Evolutionary conservation across 306 rosid species (phyloP), one percentile per base, ranked within the genome.

Genomic region (Prunus mume): DNA sequence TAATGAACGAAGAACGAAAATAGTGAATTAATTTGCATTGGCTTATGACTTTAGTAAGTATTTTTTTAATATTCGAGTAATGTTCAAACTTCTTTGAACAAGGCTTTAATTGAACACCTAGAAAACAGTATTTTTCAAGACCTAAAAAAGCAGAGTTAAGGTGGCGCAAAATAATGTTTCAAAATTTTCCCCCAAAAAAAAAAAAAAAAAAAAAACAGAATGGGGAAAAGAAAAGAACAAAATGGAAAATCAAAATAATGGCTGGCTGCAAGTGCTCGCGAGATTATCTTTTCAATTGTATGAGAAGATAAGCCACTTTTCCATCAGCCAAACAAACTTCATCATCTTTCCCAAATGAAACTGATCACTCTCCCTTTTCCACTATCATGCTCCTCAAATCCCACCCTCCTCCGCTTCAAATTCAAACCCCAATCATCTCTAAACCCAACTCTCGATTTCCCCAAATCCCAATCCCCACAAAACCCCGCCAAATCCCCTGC

Each of bases 401-500:
- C 63, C 47, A 52, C 43, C 4, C 12, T 52, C 50, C 30, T 70
- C 63, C 80, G 75, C 41, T 41, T 80, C 83, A 75, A 12, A 78
- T 77, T 87, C 82, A 88, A 78, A 4, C 87, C 83, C 73, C 80
- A 71, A 20, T 80, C 88, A 22, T 83, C 86, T 6, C 86, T 60
- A 41, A 68, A 4, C 8, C 30, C 76, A 22, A 72, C 49, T 57
- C 65, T 72, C 76, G 14, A 77, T 43, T 46, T 68, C 14, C 69
- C 34, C 20, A 73, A 60, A 73, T 5, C 86, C 77, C 82, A 67
- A 76, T 38, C 83, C 73, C 69, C 77, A 27, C 64, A 78, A 11
- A 24, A 28, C 55, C 78, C 72, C 30, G 76, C 69, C 27, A 72
- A 47, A 25, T 68, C 46, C 50, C 80, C 90, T 24, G 97, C 85